Base-by-base conservation (phyloP, 768 basidiomycete species). In the Fomitopsis serialis region DNA sequence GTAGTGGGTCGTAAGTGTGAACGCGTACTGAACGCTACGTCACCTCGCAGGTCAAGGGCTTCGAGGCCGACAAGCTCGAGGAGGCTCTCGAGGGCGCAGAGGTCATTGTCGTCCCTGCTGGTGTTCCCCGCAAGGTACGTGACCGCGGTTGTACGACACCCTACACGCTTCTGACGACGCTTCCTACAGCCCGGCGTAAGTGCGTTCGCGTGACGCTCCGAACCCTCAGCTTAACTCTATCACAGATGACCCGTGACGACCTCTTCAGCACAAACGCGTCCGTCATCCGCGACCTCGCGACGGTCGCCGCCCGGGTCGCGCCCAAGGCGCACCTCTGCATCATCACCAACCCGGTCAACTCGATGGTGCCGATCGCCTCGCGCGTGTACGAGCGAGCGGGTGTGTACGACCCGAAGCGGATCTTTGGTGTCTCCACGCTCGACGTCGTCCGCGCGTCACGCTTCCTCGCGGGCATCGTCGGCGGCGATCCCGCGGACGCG, bases 341-440 rank as follows among this genome's bases (percentile, higher is more conserved):
- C 74, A 99, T 99, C 73, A 96, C 95, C 63, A 99, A 99, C 85
- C 96, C 96, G 51, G 96, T 97, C 78, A 93, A 92, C 79, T 91
- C 89, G 48, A 98, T 97, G 57, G 97, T 98, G 55, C 96, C 97
- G 63, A 97, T 99, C 63, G 94, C 97, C 61, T 93, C 94, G 43
- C 81, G 85, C 61, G 89, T 89, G 54, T 86, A 97, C 69, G 82
- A 89, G 74, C 90, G 93, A 70, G 88, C 88, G 12, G 94, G 94
- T 56, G 90, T 90, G 55, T 98, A 89, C 75, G 84, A 99, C 77
- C 92, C 93, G 52, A 74, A 76, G 55, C 88, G 81, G 61, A 70
- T 98, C 64, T 98, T 97, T 70, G 97, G 96, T 80, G 88, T 99
- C 58, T 98, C 96, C 67, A 93, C 95, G 66, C 91, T 99, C 66